Evolutionary conservation across 805 yeast species (phyloP), one percentile per base, ranked within the genome.

Genomic region (Cephaloascus albidus): DNA sequence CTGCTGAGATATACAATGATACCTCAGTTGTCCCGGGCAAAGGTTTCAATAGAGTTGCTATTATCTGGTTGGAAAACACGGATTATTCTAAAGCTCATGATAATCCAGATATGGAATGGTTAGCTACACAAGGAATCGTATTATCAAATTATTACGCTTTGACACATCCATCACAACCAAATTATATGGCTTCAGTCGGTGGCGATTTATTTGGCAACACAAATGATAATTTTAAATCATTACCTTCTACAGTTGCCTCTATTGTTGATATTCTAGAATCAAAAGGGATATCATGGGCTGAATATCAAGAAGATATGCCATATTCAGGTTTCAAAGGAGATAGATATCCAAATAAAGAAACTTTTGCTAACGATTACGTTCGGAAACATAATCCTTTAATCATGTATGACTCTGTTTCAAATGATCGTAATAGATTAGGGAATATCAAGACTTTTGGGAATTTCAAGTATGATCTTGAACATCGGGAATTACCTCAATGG

Each of bases 121-220:
- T 72, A 39, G 67, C 68, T 19, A 40, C 58, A 46, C 51, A 67
- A 40, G 78, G 76, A 52, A 59, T 70, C 41, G 53, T 58, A 35
- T 58, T 73, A 48, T 60, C 57, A 55, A 73, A 73, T 63, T 72
- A 73, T 62, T 72, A 72, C 64, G 68, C 70, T 30, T 49, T 71
- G 30, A 66, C 75, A 38, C 74, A 70, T 50, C 76, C 77, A 41
- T 71, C 78, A 5, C 72, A 72, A 61, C 76, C 77, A 46, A 73
- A 73, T 58, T 71, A 71, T 51, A 50, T 71, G 40, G 72, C 72
- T 33, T 53, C 74, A 38, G 72, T 62, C 40, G 68, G 65, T 42
- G 78, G 78, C 46, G 76, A 70, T 53, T 67, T 72, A 54, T 70
- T 70, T 44, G 70, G 74, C 19, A 62, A 72, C 39, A 60, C 56